These are phyloP conservation scores for Blastobotrys robertii DNA, from an alignment of 805 yeast genomes.

Conservation along the genomic window DNA sequence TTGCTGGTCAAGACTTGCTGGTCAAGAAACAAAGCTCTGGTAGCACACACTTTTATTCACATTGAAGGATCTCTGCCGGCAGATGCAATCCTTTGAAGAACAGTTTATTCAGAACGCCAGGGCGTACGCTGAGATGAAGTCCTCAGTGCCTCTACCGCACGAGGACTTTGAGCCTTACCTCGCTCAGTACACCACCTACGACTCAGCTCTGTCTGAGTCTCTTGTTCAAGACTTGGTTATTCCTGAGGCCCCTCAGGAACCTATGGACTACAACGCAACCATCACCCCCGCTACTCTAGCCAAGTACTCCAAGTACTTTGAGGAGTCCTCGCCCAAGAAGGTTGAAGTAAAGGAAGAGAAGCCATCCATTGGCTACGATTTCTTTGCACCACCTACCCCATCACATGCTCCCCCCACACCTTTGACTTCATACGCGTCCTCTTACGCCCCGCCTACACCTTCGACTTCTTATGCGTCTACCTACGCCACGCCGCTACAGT, in stretches of 20 bases:
- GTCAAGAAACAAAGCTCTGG: background rate
- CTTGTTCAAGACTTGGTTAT: constrained; percentile 57
- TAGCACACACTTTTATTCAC: background rate
- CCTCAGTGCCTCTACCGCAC: constrained; percentile 39
- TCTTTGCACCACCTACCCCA: too few species aligned
- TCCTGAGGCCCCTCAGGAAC: constrained; percentile 26
- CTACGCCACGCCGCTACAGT: too few species aligned
- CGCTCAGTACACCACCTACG: constrained; percentile 35
- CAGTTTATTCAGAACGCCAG: constrained; percentile 4
- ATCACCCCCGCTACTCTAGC: constrained; percentile 18
- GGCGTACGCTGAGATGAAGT: constrained; percentile 5
- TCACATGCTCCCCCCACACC: too few species aligned
- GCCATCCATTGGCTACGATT: too few species aligned
- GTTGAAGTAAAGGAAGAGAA: too few species aligned
- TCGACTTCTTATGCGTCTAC: too few species aligned
- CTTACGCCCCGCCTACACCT: too few species aligned
- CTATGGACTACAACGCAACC: constrained; percentile 4
- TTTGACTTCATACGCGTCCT: too few species aligned
- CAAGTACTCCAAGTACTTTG: constrained; percentile 17
- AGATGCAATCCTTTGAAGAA: constrained; percentile 5
- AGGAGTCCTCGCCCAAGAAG: background rate
- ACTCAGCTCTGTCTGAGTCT: constrained; percentile 48
- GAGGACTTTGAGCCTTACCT: constrained; percentile 41
- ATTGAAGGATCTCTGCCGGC: constrained; percentile 2
- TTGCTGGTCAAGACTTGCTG: constrained; percentile 17